A percentile compares a stretch with the other conserved stretches of the same genome.
Conservation (phyloP, 441 rosid genomes). For the Jatropha multifida region DNA sequence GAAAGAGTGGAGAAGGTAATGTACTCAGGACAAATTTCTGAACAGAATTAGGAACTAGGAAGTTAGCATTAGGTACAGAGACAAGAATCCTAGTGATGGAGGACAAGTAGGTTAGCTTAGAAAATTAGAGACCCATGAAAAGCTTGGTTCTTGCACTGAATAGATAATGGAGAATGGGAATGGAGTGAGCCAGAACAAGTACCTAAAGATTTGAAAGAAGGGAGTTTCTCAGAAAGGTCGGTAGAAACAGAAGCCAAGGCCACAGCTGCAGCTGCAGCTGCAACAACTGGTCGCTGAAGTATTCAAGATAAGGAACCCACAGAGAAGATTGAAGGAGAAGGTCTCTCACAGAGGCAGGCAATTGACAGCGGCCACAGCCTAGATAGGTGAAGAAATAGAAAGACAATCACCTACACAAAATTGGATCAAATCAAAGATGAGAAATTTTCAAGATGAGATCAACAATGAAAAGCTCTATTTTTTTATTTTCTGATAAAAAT, state of each 20-base stretch:
- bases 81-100: constrained; percentile 52
- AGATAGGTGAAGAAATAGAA: constrained; percentile 6
- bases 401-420: constrained; percentile 31
- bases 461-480: too few relatives aligned
- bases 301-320: constrained; percentile 80
- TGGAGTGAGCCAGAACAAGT: constrained; percentile 37
- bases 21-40: constrained; percentile 27
- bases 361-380: not conserved
- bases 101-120: constrained; percentile 62
- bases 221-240: constrained; percentile 58
- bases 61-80: constrained; percentile 57
- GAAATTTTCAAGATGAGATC: not conserved
- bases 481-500: too few relatives aligned
- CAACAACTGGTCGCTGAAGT: constrained; percentile 79
- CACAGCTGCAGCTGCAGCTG: constrained; percentile 60
- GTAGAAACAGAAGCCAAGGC: constrained; percentile 71
- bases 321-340: not conserved
- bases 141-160: constrained; percentile 34
- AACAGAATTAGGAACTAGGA: constrained; percentile 34
- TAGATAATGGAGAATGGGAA: constrained; percentile 34
- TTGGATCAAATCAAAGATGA: not conserved
- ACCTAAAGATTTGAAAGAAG: constrained; percentile 39
- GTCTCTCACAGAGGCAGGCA: too few relatives aligned
- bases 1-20: constrained; percentile 44
- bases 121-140: constrained; percentile 58